Evolutionary conservation across 2,329 filamentous ascomycete species (phyloP).

Genomic region (Daldinia sp.): DNA sequence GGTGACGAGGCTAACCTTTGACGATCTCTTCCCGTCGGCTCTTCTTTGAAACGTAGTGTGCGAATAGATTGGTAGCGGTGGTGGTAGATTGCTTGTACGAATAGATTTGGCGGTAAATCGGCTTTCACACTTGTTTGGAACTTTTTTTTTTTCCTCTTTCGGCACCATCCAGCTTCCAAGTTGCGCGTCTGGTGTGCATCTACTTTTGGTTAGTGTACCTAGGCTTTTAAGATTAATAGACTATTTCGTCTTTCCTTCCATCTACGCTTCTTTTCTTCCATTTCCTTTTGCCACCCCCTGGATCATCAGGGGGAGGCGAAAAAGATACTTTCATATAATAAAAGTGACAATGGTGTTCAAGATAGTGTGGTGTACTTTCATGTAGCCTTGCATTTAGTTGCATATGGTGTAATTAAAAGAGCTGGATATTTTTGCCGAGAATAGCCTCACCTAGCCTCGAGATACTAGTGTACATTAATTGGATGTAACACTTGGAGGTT

Average conservation of each 20-base stretch:
- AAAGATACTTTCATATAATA: conserved; percentile 5
- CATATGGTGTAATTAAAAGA: neutral
- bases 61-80: no score
- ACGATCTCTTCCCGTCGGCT: conserved; percentile 24
- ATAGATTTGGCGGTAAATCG: conserved; percentile 20
- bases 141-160: conserved; percentile 10
- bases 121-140: conserved; percentile 9
- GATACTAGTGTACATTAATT: no score
- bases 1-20: conserved; percentile 7
- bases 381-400: no score
- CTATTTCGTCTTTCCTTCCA: neutral
- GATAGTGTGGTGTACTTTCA: no score
- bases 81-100: no score
- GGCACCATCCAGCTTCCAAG: no score
- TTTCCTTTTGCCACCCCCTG: conserved; percentile 43
- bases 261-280: neutral
- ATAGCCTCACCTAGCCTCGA: conserved; percentile 19
- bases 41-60: neutral
- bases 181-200: neutral
- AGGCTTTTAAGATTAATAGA: conserved; percentile 15
- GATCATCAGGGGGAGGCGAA: conserved; percentile 45
- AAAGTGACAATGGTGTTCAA: neutral
- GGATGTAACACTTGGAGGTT: no score
- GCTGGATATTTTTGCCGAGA: conserved; percentile 16
- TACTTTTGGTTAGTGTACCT: conserved; percentile 18